Conservation (phyloP, 2,329 filamentous ascomycete genomes). For the Pyrenophora seminiperda region DNA sequence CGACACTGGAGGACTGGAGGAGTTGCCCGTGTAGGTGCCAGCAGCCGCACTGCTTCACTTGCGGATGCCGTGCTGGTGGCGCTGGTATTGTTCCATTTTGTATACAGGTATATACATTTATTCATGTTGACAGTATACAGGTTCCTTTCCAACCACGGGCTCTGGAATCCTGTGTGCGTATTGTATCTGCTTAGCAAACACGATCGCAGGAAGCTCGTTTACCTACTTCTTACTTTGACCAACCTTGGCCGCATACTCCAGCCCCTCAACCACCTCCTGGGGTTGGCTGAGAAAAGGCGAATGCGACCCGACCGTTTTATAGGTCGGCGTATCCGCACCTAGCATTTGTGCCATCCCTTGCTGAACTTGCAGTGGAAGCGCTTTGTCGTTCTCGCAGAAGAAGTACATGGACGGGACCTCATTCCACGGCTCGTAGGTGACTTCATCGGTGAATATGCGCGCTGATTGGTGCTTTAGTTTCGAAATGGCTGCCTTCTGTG, state of each 20-base stretch:
- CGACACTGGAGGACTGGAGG: no score
- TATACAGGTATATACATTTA: no score
- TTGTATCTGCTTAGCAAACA: no score
- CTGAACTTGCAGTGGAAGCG: slow-evolving; percentile 4
- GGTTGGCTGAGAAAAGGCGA: slow-evolving; percentile 8
- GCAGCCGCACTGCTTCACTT: no score
- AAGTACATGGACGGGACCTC: slow-evolving; percentile 4
- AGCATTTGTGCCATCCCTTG: slow-evolving; percentile 3
- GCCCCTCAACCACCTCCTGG: neutral
- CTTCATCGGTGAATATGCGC: slow-evolving; percentile 5
- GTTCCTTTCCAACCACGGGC: no score
- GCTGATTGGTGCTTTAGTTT: slow-evolving; percentile 4
- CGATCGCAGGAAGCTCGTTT: no score
- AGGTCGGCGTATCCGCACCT: neutral
- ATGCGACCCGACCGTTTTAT: neutral
- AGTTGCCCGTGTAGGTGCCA: no score
- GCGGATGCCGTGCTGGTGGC: no score
- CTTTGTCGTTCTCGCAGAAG: slow-evolving; percentile 5
- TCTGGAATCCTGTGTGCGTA: no score
- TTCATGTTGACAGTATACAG: no score
- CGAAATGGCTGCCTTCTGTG: neutral
- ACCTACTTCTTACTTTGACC: neutral
- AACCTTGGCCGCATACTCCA: slow-evolving; percentile 4
- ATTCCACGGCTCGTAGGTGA: slow-evolving; percentile 7
- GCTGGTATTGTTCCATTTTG: no score